Evolutionary conservation across 257 asterid genomes (phyloP).

Genomic region (Petunia secreta): DNA sequence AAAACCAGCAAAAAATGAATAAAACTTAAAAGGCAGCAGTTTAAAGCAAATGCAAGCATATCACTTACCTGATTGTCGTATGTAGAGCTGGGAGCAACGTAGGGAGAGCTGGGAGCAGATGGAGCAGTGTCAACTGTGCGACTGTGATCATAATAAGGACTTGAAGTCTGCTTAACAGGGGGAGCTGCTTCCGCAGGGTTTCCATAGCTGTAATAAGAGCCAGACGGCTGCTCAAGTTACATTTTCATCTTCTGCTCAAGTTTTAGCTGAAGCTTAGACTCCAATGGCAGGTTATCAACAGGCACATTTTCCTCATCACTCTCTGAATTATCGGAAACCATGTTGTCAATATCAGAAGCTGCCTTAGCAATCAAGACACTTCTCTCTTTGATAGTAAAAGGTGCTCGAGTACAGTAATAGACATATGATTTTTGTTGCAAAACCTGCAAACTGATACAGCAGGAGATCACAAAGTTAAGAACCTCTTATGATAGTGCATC

Average conservation of each 20-base stretch:
- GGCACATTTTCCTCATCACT: conserved; percentile 48
- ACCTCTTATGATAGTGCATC: not conserved
- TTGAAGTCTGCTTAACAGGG: conserved; percentile 36
- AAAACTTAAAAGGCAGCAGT: too few species aligned
- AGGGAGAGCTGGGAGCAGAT: conserved; percentile 35
- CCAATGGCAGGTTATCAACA: conserved; percentile 68
- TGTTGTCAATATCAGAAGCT: conserved; percentile 52
- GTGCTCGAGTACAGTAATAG: conserved; percentile 44
- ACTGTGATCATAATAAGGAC: conserved; percentile 39
- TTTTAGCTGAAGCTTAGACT: conserved; percentile 65
- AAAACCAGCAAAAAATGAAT: not conserved
- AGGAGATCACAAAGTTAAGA: not conserved
- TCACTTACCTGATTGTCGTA: conserved; percentile 70
- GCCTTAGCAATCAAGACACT: conserved; percentile 54
- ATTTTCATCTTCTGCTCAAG: conserved; percentile 72
- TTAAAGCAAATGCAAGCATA: not conserved
- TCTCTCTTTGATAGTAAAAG: conserved; percentile 40
- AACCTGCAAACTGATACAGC: conserved; percentile 50
- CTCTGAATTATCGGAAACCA: conserved; percentile 46
- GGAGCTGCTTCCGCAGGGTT: not conserved
- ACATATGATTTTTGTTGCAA: conserved; percentile 40
- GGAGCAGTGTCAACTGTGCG: conserved; percentile 41
- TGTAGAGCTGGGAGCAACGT: conserved; percentile 48
- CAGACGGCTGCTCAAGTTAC: conserved; percentile 58
- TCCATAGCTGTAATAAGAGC: conserved; percentile 39